Conservation (phyloP, 345 rosid species). For the Gossypium longicalyx region DNA sequence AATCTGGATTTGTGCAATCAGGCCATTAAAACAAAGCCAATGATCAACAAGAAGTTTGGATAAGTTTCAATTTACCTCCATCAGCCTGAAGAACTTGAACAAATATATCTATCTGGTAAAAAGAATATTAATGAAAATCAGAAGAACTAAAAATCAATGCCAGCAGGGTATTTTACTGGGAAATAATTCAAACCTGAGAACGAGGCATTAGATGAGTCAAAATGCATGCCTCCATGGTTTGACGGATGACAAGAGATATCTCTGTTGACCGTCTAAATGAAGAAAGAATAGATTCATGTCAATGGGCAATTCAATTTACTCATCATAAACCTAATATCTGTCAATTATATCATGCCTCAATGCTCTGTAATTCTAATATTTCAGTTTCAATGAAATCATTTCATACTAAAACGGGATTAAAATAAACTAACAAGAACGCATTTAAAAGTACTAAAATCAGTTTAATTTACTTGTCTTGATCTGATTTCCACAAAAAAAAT, state of each 20-base stretch:
- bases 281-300: slow-evolving; percentile 13
- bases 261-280: slow-evolving; percentile 85
- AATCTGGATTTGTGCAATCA: neutral
- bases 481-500: slow-evolving; percentile 1
- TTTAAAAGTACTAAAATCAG: neutral
- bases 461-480: neutral
- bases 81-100: slow-evolving; percentile 98
- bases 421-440: neutral
- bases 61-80: slow-evolving; percentile 60
- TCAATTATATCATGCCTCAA: neutral
- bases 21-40: neutral
- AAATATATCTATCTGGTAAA: slow-evolving; percentile 75
- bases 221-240: slow-evolving; percentile 93
- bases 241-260: slow-evolving; percentile 85
- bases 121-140: neutral
- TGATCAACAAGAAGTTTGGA: neutral
- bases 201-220: slow-evolving; percentile 78
- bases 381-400: neutral
- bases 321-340: neutral
- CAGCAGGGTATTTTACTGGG: neutral
- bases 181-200: slow-evolving; percentile 64
- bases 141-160: neutral
- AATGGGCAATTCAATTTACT: neutral
- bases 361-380: neutral
- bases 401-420: neutral